These are phyloP conservation scores for Colletotrichum theobromicola DNA, from an alignment of 2,329 filamentous ascomycete species.

Conservation along the genomic window DNA sequence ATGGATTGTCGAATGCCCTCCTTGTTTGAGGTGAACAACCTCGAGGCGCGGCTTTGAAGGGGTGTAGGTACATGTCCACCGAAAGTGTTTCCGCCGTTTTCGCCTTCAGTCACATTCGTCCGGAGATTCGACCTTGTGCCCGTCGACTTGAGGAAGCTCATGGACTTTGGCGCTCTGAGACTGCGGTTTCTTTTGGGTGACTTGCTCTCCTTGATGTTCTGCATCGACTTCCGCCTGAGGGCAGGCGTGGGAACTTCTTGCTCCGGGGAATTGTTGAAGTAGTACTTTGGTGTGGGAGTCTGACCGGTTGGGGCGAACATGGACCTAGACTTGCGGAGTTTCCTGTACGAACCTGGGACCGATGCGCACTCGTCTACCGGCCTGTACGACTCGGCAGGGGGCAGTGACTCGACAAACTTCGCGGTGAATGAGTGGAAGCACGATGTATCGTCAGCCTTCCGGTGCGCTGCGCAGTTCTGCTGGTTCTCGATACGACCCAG, in stretches of 20 bases:
- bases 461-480: neutral
- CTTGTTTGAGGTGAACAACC: slow-evolving; percentile 45
- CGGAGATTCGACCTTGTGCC: neutral
- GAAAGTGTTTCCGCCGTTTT: slow-evolving; percentile 30
- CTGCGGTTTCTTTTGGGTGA: neutral
- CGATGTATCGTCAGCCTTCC: neutral
- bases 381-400: neutral
- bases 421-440: slow-evolving; percentile 1
- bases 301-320: slow-evolving; percentile 48
- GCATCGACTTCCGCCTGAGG: neutral
- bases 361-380: slow-evolving; percentile 51
- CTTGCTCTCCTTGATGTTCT: neutral
- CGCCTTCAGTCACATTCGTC: slow-evolving; percentile 32
- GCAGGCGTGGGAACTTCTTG: neutral
- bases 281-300: slow-evolving; percentile 6
- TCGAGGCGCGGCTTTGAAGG: slow-evolving; percentile 46
- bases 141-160: slow-evolving; percentile 51
- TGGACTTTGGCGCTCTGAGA: slow-evolving; percentile 57
- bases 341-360: slow-evolving; percentile 52
- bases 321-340: slow-evolving; percentile 60
- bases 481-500: neutral
- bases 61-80: slow-evolving; percentile 4
- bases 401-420: slow-evolving; percentile 12
- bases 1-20: slow-evolving; percentile 52
- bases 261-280: neutral